Evolutionary conservation across 345 rosid genomes (phyloP).

Genomic region (Populus alba): DNA sequence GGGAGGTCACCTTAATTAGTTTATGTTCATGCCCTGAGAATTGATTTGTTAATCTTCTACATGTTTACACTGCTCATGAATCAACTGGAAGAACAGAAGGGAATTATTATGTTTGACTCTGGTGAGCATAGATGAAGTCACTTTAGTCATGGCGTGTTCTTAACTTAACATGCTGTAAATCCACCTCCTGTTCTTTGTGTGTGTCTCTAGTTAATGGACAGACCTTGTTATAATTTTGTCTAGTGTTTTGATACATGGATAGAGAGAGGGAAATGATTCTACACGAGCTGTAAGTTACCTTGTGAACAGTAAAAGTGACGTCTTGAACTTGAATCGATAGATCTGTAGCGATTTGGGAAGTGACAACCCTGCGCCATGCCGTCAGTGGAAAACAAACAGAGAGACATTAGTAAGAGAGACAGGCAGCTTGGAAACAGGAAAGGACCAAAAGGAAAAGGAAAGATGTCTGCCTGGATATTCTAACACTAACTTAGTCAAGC

Average conservation of each 20-base stretch:
- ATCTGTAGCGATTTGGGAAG: slow-evolving; percentile 65
- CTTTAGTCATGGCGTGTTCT: background rate
- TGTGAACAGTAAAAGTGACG: slow-evolving; percentile 63
- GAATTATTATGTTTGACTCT: background rate
- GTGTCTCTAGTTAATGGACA: background rate
- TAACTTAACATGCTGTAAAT: background rate
- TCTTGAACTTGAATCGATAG: slow-evolving; percentile 59
- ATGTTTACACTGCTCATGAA: background rate
- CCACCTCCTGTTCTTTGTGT: background rate
- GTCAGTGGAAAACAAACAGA: background rate
- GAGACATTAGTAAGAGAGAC: background rate
- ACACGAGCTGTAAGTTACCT: slow-evolving; percentile 40
- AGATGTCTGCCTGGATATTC: background rate
- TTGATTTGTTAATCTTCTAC: background rate
- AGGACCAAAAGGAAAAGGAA: background rate
- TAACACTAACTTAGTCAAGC: slow-evolving; percentile 1
- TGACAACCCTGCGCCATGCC: slow-evolving; percentile 54
- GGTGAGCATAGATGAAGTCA: background rate
- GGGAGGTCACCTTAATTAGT: background rate
- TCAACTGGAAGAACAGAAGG: background rate
- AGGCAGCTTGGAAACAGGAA: background rate
- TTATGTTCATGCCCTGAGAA: background rate
- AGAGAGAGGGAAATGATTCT: background rate
- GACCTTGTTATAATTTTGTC: no score
- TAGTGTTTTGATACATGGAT: background rate